Evolutionary conservation across 176 grass and related monocot species (phyloP), one percentile per base, ranked within the genome.

Genomic region (Musa acuminata): DNA sequence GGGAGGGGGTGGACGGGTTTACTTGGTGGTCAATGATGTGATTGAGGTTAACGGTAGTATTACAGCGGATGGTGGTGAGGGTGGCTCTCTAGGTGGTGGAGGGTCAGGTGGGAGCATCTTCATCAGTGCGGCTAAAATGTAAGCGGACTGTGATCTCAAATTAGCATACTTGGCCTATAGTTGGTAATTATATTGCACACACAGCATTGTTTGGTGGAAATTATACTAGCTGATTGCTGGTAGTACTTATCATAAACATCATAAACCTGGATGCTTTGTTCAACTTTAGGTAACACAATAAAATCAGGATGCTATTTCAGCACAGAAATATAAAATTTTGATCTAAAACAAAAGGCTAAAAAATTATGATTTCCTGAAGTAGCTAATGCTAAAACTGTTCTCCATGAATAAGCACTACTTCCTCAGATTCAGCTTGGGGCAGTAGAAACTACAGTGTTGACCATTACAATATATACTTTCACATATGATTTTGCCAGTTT

Each of bases 91-190:
- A 65, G 96, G 96, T 0, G 96, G 96, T 25, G 96, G 96, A 53
- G 96, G 91, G 17, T 94, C 96, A 50, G 96, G 91, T 3, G 96
- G 96, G 1, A 99, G 96, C 78, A 86, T 99, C 74, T 91, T 87
- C 81, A 78, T 99, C 16, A 79, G 87, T 25, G 88, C 91, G 16
- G 16, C 51, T 0, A 89, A 84, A 67, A 99, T 99, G 96, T 99
- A 68, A 89, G 94, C 85, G 19, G 57, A 26, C 43, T 1, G 35
- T 43, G 4, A 43, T 43, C 35, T 0, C 35, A 43, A 43, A 43
- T 6, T 43, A 43, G 35, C 35, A 6, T 43, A 43, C 35, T 6
- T 43, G 35, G 35, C 35, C 35, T 43, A 43, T 43, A 43, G 4
- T 43, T 43, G 35, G 35, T 43, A 43, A 43, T 43, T 43, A 43